These are phyloP conservation scores for Physcomitrellopsis africana DNA, from an alignment of 225 moss, liverwort and hornwort genomes.

Conservation along the genomic window DNA sequence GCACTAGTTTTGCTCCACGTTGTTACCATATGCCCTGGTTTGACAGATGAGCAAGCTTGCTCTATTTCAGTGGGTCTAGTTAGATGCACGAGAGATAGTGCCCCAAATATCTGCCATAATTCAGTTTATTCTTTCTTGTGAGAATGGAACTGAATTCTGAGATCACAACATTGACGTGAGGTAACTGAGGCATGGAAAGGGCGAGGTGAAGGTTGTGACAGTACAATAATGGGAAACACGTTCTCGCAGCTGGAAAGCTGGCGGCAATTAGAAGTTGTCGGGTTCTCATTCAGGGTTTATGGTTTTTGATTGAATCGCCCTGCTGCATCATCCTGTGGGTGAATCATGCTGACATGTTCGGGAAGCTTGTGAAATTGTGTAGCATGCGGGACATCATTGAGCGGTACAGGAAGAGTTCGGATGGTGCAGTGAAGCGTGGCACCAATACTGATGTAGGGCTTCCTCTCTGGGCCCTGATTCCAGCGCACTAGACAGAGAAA, in stretches of 20 bases:
- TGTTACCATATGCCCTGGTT: background rate
- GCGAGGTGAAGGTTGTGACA: background rate
- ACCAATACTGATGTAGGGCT: conserved; percentile 43
- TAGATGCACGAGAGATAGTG: background rate
- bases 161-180: background rate
- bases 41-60: background rate
- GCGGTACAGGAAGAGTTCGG: conserved; percentile 56
- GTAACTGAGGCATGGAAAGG: background rate
- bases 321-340: background rate
- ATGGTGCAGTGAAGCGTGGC: conserved; percentile 38
- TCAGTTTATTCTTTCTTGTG: background rate
- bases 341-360: background rate
- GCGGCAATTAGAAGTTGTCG: background rate
- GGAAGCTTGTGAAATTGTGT: conserved; percentile 16
- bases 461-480: background rate
- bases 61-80: background rate
- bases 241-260: conserved; percentile 15
- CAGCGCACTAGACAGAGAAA: background rate
- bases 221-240: background rate
- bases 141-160: conserved; percentile 13
- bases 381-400: conserved; percentile 65
- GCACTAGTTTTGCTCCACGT: background rate
- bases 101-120: background rate
- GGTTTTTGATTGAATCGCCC: background rate
- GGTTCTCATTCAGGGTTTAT: conserved; percentile 35